phyloP scores from a whole-genome alignment of 2,329 filamentous ascomycete genomes.

The Ophiostoma pallidulum region DNA sequence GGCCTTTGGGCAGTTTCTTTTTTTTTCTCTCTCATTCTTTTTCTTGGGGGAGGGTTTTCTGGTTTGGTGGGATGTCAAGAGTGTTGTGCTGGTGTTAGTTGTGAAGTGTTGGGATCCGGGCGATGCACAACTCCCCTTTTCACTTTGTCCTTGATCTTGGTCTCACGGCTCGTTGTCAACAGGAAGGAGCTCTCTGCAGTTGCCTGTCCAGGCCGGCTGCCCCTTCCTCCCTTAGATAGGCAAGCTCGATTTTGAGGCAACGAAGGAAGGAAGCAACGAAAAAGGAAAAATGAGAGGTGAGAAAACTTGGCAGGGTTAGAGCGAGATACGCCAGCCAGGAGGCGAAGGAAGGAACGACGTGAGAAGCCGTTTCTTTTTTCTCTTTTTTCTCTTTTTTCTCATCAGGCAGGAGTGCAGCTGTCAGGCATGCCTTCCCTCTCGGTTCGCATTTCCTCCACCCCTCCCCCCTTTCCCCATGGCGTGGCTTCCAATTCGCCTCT shows the following conservation, averaged over 20 bases:
- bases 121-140: no score
- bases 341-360: conserved; percentile 5
- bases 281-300: not conserved
- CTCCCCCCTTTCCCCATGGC: not conserved
- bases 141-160: not conserved
- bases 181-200: not conserved
- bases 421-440: conserved; percentile 28
- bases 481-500: not conserved
- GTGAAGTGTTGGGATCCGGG: no score
- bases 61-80: not conserved
- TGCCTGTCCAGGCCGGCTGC: not conserved
- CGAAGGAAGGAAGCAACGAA: not conserved
- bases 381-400: conserved; percentile 10
- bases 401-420: conserved; percentile 40
- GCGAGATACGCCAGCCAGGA: not conserved
- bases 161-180: not conserved
- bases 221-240: not conserved
- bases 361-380: no score
- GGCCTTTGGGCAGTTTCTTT: no score
- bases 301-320: not conserved
- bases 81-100: not conserved
- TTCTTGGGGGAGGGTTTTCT: no score
- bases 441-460: conserved; percentile 1
- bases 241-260: not conserved
- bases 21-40: no score